phyloP scores from a whole-genome alignment of 2,329 filamentous ascomycete species.

The Nakataea oryzae region DNA sequence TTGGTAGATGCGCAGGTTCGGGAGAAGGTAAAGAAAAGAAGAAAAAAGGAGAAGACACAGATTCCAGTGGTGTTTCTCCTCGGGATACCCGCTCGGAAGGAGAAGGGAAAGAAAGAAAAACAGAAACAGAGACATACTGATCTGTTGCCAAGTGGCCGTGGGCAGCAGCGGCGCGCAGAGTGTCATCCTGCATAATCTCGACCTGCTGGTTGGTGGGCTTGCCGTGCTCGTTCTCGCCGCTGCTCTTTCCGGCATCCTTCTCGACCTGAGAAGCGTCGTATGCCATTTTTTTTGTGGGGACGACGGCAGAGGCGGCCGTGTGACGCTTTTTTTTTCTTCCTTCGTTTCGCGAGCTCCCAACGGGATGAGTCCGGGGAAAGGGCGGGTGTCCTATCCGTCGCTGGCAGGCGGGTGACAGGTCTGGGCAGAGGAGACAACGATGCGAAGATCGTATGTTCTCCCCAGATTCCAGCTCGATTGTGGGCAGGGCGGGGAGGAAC shows the following conservation, averaged over 20 bases:
- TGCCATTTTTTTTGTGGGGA: not conserved
- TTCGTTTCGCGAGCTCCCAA: too few species aligned
- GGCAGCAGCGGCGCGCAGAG: constrained; percentile 21
- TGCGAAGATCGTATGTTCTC: not conserved
- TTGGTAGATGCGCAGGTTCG: not conserved
- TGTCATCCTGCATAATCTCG: not conserved
- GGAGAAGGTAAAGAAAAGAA: not conserved
- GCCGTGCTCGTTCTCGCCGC: not conserved
- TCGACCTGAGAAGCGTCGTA: not conserved
- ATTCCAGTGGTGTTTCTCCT: too few species aligned
- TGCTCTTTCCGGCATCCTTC: not conserved
- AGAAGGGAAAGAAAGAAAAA: too few species aligned
- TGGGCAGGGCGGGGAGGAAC: not conserved
- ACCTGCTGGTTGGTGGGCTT: not conserved
- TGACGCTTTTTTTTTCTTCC: too few species aligned
- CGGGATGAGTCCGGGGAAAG: too few species aligned
- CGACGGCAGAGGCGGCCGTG: too few species aligned
- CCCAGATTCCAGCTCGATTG: not conserved
- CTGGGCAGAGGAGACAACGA: not conserved
- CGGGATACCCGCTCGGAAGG: too few species aligned
- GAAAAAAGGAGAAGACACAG: too few species aligned
- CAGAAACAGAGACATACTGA: constrained; percentile 17
- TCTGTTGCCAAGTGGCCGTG: constrained; percentile 35
- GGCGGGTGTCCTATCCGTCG: not conserved
- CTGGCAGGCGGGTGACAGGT: too few species aligned